A percentile compares a stretch with the other conserved stretches of the same genome.
Conservation (phyloP, 2,329 filamentous ascomycete species). For the Colletotrichum sp. region DNA sequence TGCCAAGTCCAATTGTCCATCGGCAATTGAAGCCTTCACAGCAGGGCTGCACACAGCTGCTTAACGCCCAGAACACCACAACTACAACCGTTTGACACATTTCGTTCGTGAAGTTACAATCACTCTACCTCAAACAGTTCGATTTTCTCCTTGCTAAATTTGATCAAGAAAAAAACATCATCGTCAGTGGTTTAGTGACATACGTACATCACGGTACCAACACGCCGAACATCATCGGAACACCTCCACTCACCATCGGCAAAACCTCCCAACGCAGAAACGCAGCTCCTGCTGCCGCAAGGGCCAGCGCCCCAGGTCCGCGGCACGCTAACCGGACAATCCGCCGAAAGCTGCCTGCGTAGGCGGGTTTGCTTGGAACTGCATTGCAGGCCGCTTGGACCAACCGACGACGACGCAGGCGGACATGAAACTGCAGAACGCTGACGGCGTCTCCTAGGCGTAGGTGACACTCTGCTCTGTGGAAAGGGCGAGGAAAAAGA, state of each 20-base stretch:
- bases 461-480: too few species aligned
- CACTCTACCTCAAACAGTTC: not conserved
- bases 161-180: not conserved
- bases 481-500: too few species aligned
- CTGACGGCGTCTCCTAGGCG: not conserved
- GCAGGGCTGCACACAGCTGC: not conserved
- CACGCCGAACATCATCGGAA: not conserved
- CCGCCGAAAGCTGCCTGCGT: not conserved
- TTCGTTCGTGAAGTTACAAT: accelerated
- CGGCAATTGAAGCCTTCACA: not conserved
- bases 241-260: not conserved
- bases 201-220: not conserved
- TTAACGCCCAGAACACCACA: not conserved
- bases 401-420: not conserved
- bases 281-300: not conserved
- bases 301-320: not conserved
- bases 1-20: not conserved
- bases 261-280: not conserved
- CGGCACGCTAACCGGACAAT: not conserved
- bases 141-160: not conserved
- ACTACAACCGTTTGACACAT: not conserved
- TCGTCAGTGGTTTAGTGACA: not conserved
- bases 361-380: not conserved
- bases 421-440: not conserved
- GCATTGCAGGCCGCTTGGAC: not conserved